Evolutionary conservation across 108 stramenopile species (phyloP), one percentile per base, ranked within the genome.

Genomic region (Stephanodiscus triporus): DNA sequence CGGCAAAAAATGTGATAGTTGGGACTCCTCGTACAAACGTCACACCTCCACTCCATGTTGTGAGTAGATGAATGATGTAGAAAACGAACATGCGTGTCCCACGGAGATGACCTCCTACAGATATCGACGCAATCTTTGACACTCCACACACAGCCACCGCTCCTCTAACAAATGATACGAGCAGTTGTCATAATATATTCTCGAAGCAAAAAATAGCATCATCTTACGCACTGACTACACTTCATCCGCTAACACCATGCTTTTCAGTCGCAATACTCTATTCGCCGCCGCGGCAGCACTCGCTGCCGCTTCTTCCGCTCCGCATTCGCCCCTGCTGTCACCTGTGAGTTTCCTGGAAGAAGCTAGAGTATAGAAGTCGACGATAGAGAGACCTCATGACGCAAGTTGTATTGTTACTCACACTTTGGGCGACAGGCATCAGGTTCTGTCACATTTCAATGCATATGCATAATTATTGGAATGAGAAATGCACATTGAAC

Each of bases 261-360:
- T 68, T 30, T 73, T 80, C 48, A 72, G 68, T 63, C 78, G 72
- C 51, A 73, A 67, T 64, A 64, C 78, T 40, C 53, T 80, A 9
- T 63, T 80, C 29, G 67, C 71, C 50, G 78, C 78, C 63, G 72
- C 78, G 24, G 78, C 72, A 11, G 78, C 78, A 9, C 27, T 80
- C 19, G 61, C 37, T 16, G 72, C 72, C 19, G 72, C 78, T 63
- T 71, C 72, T 19, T 80, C 78, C 22, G 40, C 9, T 48, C 78
- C 11, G 78, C 78, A 24, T 80, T 80, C 40, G 72, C 78, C 40
- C 72, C 78, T 48, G 9, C 40, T 11, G 45, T 67, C 72, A 73
- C 60, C 7, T 67, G 78, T 79, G 66, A 79, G 78, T 73, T 26
- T 36, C 30, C 20, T 13, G 0, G 27, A 61, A 36, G 24, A 24